Evolutionary conservation across 768 basidiomycete genomes (phyloP).

Genomic region (Serendipita sp.): DNA sequence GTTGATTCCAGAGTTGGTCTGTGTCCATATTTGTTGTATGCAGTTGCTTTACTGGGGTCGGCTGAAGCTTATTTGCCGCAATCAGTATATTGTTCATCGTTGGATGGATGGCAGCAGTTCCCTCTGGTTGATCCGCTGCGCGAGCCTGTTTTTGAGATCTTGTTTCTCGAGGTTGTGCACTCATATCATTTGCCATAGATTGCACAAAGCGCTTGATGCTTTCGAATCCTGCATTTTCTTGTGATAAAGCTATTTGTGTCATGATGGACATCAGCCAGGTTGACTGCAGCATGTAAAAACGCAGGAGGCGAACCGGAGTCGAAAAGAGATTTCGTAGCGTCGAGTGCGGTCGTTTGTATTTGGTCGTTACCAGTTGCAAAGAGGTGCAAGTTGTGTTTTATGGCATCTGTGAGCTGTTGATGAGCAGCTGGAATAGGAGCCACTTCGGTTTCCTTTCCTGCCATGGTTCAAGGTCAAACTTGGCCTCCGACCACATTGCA

Average conservation of each 20-base stretch:
- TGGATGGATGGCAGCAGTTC: neutral
- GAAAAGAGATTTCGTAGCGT: conserved; percentile 59
- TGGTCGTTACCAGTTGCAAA: conserved; percentile 38
- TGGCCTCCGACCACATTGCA: neutral
- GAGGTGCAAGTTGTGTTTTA: conserved; percentile 37
- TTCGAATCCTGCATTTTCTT: neutral
- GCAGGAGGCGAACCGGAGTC: conserved; percentile 42
- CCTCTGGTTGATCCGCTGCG: conserved; percentile 13
- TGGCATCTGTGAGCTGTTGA: conserved; percentile 16
- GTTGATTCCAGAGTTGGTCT: conserved; percentile 86
- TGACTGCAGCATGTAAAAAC: neutral
- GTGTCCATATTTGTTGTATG: conserved; percentile 63
- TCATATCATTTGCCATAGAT: conserved; percentile 52
- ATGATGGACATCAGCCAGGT: neutral
- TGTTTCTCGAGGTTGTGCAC: conserved; percentile 53
- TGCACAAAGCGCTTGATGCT: conserved; percentile 16
- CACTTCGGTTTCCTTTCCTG: neutral
- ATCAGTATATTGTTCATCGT: neutral
- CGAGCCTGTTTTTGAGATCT: conserved; percentile 43
- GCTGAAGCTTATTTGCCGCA: conserved; percentile 12
- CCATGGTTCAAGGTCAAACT: too few relatives aligned
- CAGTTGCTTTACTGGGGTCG: conserved; percentile 61
- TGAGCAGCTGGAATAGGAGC: neutral
- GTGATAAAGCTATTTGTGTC: neutral
- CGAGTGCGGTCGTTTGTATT: conserved; percentile 40